A percentile compares a stretch with the other conserved stretches of the same genome.
Evolutionary conservation across 148 eudicot species (phyloP).

Genomic region (Spergularia bocconei): DNA sequence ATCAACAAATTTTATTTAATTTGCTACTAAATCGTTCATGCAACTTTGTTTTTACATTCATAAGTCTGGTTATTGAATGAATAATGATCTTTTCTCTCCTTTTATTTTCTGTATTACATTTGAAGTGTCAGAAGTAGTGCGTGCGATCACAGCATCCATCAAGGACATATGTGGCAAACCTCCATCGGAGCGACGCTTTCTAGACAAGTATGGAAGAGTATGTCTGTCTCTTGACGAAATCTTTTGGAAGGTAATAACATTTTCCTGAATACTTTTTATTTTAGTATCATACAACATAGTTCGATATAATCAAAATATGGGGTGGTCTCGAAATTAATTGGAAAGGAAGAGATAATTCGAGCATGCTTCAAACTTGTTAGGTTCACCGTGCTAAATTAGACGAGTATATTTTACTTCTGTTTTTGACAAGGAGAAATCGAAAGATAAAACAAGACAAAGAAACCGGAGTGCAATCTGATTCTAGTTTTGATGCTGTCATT

Average conservation of each 20-base stretch:
- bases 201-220: constrained; percentile 27
- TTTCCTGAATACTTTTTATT: not conserved
- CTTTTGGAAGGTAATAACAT: constrained; percentile 25
- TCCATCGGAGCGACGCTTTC: constrained; percentile 26
- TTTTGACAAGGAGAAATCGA: no score
- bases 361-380: no score
- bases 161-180: constrained; percentile 25
- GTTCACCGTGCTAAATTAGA: no score
- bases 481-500: not conserved
- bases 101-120: not conserved
- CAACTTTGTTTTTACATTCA: not conserved
- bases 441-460: no score
- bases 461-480: not conserved
- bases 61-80: not conserved
- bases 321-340: no score
- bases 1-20: not conserved
- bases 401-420: no score
- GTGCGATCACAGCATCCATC: constrained; percentile 15
- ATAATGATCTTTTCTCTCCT: not conserved
- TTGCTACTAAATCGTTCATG: no score
- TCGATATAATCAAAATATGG: not conserved
- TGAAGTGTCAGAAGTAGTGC: constrained; percentile 24
- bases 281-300: not conserved
- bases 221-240: constrained; percentile 27
- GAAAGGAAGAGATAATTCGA: no score